Evolutionary conservation across 257 asterid genomes (phyloP).

Genomic region (Lithospermum erythrorhizon): DNA sequence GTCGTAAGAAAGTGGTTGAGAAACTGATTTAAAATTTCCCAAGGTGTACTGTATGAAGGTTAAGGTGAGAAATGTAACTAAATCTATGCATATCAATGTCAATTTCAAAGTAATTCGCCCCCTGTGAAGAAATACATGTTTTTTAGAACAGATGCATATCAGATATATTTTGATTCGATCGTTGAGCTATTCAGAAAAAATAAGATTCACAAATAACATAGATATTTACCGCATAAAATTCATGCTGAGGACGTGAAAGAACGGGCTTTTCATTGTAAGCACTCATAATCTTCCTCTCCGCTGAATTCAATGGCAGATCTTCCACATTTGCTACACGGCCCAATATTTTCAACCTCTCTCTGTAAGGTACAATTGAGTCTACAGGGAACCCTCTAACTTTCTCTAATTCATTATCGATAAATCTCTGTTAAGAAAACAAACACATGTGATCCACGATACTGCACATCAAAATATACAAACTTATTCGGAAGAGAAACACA

Average conservation of each 20-base stretch:
- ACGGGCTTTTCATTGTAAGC: conserved; percentile 95
- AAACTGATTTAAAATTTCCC: no score
- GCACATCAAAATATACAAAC: neutral
- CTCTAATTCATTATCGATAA: conserved; percentile 74
- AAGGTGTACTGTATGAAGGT: neutral
- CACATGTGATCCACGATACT: neutral
- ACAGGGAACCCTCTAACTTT: conserved; percentile 72
- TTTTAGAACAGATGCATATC: neutral
- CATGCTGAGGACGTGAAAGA: conserved; percentile 97
- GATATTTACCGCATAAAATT: conserved; percentile 49
- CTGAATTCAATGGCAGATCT: conserved; percentile 71
- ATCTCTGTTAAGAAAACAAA: conserved; percentile 30
- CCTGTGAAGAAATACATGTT: conserved; percentile 31
- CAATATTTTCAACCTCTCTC: conserved; percentile 88
- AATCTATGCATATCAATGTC: conserved; percentile 96
- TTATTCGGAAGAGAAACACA: neutral
- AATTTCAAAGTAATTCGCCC: conserved; percentile 78
- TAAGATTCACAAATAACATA: neutral
- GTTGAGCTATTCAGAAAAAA: neutral
- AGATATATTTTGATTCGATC: neutral
- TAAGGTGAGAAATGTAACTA: conserved; percentile 52
- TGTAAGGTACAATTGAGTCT: conserved; percentile 50
- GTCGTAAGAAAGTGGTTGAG: no score
- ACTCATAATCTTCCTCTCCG: conserved; percentile 91
- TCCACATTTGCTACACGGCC: conserved; percentile 89